Base-by-base conservation (phyloP, 129 eudicot genomes). In the Apium graveolens region DNA sequence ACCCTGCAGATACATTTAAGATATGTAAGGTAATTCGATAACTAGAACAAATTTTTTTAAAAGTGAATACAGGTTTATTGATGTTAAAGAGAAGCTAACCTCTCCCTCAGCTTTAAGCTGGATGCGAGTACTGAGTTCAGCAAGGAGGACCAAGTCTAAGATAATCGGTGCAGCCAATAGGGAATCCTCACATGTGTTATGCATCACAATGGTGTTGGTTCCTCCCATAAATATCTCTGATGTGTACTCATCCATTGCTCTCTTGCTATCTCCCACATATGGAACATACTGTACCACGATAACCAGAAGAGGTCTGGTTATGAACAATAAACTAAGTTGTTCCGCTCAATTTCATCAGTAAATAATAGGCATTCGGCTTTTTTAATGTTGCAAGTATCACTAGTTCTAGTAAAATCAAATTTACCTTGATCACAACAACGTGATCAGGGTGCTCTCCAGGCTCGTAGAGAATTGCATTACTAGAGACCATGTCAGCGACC, bases 401-500 rank as follows among this genome's bases (percentile, higher is more conserved):
- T 65, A 29, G 21, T 65, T 60, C 44, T 70, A 32, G 0, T 21
- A 14, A 39, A 73, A 60, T 39, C 1, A 66, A 66, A 62, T 4
- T 24, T 87, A 95, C 99, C 99, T 96, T 96, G 83, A 96, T 96
- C 39, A 96, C 99, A 26, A 96, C 95, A 24, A 96, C 99, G 73
- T 96, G 99, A 66, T 92, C 99, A 42, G 99, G 99, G 77, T 96
- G 99, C 89, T 96, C 99, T 21, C 99, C 99, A 2, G 97, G 97
- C 85, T 96, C 99, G 43, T 86, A 96, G 27, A 96, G 92, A 41
- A 92, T 96, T 57, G 91, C 95, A 38, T 96, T 96, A 86, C 99
- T 92, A 2, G 99, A 87, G 55, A 96, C 99, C 97, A 96, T 96
- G 85, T 96, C 99, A 69, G 92, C 99, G 24, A 96, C 97, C 11